Evolutionary conservation across 441 rosid species (phyloP), one percentile per base, ranked within the genome.

Genomic region (Codiaeum variegatum): DNA sequence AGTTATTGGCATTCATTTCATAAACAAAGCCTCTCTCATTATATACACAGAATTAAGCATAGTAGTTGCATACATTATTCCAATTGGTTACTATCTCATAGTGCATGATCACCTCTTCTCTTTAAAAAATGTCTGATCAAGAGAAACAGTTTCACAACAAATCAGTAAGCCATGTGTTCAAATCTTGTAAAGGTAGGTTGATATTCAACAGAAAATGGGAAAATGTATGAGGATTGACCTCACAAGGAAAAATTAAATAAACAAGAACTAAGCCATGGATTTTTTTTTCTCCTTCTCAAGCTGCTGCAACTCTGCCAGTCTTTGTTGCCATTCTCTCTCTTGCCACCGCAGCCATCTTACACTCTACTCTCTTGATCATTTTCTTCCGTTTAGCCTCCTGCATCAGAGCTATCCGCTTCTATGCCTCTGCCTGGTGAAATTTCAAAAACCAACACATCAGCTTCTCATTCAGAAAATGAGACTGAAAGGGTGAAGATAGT

Each of bases 321-420:
- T 88, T 71, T 88, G 87, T 6, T 88, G 81, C 99, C 98, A 91
- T 31, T 88, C 94, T 72, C 97, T 86, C 38, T 94, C 99, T 81
- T 36, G 97, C 96, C 62, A 87, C 97, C 10, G 89, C 89, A 74
- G 98, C 97, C 96, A 94, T 92, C 85, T 92, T 92, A 40, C 93
- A 88, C 75, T 92, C 98, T 15, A 92, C 96, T 76, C 87, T 84
- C 79, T 84, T 71, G 73, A 47, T 47, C 4, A 47, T 47, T 47
- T 47, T 47, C 52, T 83, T 91, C 81, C 88, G 74, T 23, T 86
- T 91, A 38, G 98, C 97, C 78, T 87, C 96, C 81, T 90, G 89
- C 83, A 94, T 34, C 77, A 78, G 84, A 51, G 84, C 96, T 82
- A 87, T 91, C 77, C 99, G 86, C 85, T 91, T 92, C 93, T 94